These are phyloP conservation scores for Phialophora chinensis DNA, from an alignment of 2,329 filamentous ascomycete species.

Conservation along the genomic window DNA sequence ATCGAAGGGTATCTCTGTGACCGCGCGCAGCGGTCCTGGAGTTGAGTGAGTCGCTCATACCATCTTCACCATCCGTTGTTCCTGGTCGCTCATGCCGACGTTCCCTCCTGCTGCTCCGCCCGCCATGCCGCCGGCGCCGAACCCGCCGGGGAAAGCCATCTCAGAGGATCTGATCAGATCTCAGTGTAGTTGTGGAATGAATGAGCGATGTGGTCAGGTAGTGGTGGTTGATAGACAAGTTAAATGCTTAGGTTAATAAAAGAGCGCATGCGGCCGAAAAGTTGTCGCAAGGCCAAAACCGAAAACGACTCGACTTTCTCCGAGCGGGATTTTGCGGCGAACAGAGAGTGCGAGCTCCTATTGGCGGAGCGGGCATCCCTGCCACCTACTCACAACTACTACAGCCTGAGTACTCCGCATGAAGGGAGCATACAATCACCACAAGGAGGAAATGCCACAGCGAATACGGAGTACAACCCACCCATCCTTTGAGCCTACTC, in stretches of 20 bases:
- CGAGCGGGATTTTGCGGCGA: slow-evolving; percentile 25
- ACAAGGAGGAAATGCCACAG: background rate
- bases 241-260: background rate
- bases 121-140: slow-evolving; percentile 24
- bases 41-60: slow-evolving; percentile 39
- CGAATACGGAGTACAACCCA: too few species aligned
- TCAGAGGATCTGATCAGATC: background rate
- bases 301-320: background rate
- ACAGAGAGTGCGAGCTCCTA: slow-evolving; percentile 11
- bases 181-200: background rate
- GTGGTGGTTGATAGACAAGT: background rate
- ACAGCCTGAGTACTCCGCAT: slow-evolving; percentile 2
- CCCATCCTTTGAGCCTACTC: too few species aligned
- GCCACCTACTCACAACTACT: background rate
- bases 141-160: slow-evolving; percentile 29
- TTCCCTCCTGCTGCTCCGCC: slow-evolving; percentile 39
- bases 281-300: background rate
- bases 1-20: background rate
- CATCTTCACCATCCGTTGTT: slow-evolving; percentile 56
- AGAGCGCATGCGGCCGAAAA: slow-evolving; percentile 1
- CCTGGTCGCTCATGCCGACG: slow-evolving; percentile 53
- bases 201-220: slow-evolving; percentile 7
- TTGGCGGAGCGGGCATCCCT: slow-evolving; percentile 17
- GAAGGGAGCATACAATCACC: background rate
- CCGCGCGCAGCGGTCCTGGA: too few species aligned